Evolutionary conservation across 2,329 filamentous ascomycete species (phyloP).

Genomic region (Zasmidium citrigriseum): DNA sequence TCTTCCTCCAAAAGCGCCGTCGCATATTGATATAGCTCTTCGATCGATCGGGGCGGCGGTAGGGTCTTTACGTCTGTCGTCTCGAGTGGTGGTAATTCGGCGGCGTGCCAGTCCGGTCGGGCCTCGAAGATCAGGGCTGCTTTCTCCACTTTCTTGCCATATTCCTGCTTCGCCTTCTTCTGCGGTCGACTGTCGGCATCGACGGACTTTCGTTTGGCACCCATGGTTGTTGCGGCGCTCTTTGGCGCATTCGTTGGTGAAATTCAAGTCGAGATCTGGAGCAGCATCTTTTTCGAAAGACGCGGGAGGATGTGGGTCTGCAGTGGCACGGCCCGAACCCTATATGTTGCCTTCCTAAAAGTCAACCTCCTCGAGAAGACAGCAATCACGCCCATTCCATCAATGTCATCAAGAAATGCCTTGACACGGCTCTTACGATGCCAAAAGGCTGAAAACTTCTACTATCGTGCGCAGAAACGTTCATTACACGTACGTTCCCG

Average conservation of each 20-base stretch:
- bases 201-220: constrained; percentile 37
- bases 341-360: too few relatives aligned
- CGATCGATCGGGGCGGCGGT: constrained; percentile 55
- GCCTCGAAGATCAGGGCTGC: constrained; percentile 50
- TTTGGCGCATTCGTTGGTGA: background rate
- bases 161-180: constrained; percentile 32
- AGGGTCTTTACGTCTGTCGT: constrained; percentile 45
- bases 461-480: constrained; percentile 4
- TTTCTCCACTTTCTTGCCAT: constrained; percentile 19
- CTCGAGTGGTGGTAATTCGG: constrained; percentile 56
- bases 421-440: constrained; percentile 5
- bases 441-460: background rate
- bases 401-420: constrained; percentile 6
- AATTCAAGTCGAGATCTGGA: background rate
- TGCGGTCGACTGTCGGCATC: constrained; percentile 30
- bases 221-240: constrained; percentile 28
- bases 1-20: constrained; percentile 75
- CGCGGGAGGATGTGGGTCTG: too few relatives aligned
- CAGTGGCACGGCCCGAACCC: too few relatives aligned
- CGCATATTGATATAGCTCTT: constrained; percentile 69
- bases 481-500: constrained; percentile 14
- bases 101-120: constrained; percentile 68
- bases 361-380: too few relatives aligned
- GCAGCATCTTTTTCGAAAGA: background rate
- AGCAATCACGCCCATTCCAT: too few relatives aligned